These are phyloP conservation scores for Rhizopus microsporus DNA, from an alignment of 371 early-diverging fungal species.

Conservation along the genomic window DNA sequence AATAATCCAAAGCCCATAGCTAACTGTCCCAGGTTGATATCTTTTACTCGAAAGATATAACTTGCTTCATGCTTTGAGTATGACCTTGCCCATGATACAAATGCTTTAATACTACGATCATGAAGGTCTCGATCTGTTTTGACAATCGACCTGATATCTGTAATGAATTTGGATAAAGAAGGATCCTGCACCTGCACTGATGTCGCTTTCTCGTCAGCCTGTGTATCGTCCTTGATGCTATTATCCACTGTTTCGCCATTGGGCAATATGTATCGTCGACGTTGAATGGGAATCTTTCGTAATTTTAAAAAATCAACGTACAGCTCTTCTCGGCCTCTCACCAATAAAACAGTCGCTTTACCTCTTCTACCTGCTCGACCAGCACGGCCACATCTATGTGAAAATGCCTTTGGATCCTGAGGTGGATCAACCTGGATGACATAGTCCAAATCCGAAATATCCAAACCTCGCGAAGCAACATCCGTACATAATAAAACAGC, in stretches of 20 bases:
- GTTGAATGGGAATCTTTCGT: constrained; percentile 82
- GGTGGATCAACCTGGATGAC: constrained; percentile 97
- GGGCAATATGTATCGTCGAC: constrained; percentile 46
- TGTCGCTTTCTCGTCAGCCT: constrained; percentile 41
- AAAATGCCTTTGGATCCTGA: constrained; percentile 94
- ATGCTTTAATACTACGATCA: constrained; percentile 80
- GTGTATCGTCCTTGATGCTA: constrained; percentile 16
- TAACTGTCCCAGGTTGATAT: constrained; percentile 73
- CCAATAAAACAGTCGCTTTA: constrained; percentile 82
- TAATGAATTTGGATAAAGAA: constrained; percentile 49
- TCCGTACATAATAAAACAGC: constrained; percentile 94
- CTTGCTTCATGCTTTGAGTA: constrained; percentile 93
- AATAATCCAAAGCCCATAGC: constrained; percentile 82
- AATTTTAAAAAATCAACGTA: constrained; percentile 85
- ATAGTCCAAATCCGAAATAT: constrained; percentile 95
- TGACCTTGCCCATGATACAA: constrained; percentile 86
- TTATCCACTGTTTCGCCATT: constrained; percentile 27
- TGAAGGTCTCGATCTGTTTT: constrained; percentile 73
- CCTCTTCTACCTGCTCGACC: constrained; percentile 93
- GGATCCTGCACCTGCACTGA: constrained; percentile 45
- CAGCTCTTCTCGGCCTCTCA: constrained; percentile 81
- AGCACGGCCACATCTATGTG: constrained; percentile 98
- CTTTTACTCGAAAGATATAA: constrained; percentile 88
- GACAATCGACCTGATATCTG: constrained; percentile 52
- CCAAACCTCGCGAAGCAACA: constrained; percentile 97